These are phyloP conservation scores for Davidsoniella neocaledoniae DNA, from an alignment of 2,329 filamentous ascomycete genomes.

Conservation along the genomic window DNA sequence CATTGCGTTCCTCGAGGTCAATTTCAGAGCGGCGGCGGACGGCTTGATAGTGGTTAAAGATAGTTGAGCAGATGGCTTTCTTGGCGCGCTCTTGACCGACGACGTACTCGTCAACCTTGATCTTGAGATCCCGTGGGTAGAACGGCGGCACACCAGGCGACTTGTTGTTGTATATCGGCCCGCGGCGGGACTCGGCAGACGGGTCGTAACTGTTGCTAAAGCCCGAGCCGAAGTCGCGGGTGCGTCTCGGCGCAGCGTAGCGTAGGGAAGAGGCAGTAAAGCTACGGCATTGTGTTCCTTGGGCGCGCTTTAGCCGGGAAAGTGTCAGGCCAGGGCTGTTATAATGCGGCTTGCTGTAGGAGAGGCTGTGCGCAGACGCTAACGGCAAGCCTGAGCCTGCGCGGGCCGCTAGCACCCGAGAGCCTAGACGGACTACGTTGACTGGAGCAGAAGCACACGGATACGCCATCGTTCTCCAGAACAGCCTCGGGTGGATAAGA, in stretches of 20 bases:
- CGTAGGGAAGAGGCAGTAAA: slow-evolving; percentile 15
- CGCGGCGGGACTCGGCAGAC: slow-evolving; percentile 32
- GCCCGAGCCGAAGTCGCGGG: slow-evolving; percentile 36
- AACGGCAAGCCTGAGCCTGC: no score
- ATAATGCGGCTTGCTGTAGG: no score
- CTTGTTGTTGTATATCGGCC: slow-evolving; percentile 41
- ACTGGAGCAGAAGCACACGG: slow-evolving; percentile 1
- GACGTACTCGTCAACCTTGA: slow-evolving; percentile 86
- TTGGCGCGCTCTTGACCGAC: slow-evolving; percentile 91
- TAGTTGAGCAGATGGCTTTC: slow-evolving; percentile 79
- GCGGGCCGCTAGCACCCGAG: no score
- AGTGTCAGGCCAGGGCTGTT: background rate
- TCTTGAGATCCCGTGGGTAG: slow-evolving; percentile 58
- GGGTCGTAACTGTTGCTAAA: slow-evolving; percentile 45
- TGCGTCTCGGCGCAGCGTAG: slow-evolving; percentile 22
- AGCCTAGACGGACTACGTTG: no score
- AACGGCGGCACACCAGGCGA: slow-evolving; percentile 42
- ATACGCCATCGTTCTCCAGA: slow-evolving; percentile 4
- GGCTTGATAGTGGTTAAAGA: slow-evolving; percentile 93
- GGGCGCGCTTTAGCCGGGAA: slow-evolving; percentile 1
- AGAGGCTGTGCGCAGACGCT: no score
- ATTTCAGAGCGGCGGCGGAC: slow-evolving; percentile 64
- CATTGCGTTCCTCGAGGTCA: slow-evolving; percentile 45
- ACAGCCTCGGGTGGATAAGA: no score
- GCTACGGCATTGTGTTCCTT: slow-evolving; percentile 14